Evolutionary conservation across 2,329 filamentous ascomycete species (phyloP).

Genomic region (Teratosphaeriaceae sp.): DNA sequence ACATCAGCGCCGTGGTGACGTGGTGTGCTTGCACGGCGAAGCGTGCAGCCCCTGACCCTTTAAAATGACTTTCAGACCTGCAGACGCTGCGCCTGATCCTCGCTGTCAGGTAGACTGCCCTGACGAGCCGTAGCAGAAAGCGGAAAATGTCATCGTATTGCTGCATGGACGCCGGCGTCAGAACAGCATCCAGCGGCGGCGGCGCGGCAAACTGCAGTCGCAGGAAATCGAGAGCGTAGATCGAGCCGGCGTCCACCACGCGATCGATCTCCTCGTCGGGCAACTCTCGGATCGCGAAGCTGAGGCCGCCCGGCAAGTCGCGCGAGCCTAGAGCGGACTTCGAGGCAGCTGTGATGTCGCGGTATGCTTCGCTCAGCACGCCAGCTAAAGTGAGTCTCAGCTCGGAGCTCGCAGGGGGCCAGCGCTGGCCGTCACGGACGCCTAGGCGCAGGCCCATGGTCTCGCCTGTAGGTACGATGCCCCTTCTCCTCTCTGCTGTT

Average conservation of each 20-base stretch:
- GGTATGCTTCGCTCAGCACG: slow-evolving; percentile 69
- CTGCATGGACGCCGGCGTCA: slow-evolving; percentile 62
- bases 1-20: slow-evolving; percentile 65
- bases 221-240: slow-evolving; percentile 90
- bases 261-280: slow-evolving; percentile 69
- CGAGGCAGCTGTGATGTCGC: slow-evolving; percentile 18
- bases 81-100: slow-evolving; percentile 20
- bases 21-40: slow-evolving; percentile 66
- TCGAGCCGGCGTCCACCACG: slow-evolving; percentile 73
- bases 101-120: slow-evolving; percentile 57
- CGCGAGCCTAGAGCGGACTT: slow-evolving; percentile 1
- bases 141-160: slow-evolving; percentile 86
- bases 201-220: slow-evolving; percentile 78
- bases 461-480: slow-evolving; percentile 61
- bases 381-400: slow-evolving; percentile 84
- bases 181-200: slow-evolving; percentile 61
- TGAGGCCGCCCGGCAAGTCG: slow-evolving; percentile 39
- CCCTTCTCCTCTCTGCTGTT: slow-evolving; percentile 66
- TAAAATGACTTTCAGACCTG: slow-evolving; percentile 3
- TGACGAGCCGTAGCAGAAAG: slow-evolving; percentile 65
- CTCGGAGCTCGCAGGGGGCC: slow-evolving; percentile 93
- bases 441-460: slow-evolving; percentile 77
- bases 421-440: slow-evolving; percentile 59
- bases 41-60: not conserved
- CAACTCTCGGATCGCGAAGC: slow-evolving; percentile 78